Conservation (phyloP, 2,329 filamentous ascomycete genomes). For the Arthrobotrys sphaeroides region DNA sequence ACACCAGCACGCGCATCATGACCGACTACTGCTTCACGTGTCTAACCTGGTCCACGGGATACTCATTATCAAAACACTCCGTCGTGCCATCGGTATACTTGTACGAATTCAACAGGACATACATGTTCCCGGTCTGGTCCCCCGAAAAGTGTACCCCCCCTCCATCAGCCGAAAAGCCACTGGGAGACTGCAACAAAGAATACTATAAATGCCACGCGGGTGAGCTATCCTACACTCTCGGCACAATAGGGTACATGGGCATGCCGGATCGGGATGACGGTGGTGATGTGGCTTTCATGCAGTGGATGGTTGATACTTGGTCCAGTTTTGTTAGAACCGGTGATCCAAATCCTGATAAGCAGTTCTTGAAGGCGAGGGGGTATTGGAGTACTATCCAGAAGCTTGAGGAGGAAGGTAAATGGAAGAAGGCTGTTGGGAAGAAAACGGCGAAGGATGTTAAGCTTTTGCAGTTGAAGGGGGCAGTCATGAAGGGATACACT, state of each 20-base stretch:
- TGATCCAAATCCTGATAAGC: constrained; percentile 59
- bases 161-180: constrained; percentile 57
- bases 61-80: constrained; percentile 58
- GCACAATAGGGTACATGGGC: constrained; percentile 59
- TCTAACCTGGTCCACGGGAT: constrained; percentile 60
- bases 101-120: constrained; percentile 63
- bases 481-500: not conserved
- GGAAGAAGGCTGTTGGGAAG: constrained; percentile 55
- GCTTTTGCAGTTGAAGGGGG: constrained; percentile 22
- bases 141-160: constrained; percentile 59
- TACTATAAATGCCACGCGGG: constrained; percentile 63
- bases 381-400: constrained; percentile 58
- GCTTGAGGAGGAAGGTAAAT: constrained; percentile 57
- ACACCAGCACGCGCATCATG: constrained; percentile 59
- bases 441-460: constrained; percentile 7
- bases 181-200: constrained; percentile 61
- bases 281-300: constrained; percentile 60
- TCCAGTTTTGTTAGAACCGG: constrained; percentile 59
- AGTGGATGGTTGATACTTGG: constrained; percentile 61
- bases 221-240: constrained; percentile 62
- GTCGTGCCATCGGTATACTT: constrained; percentile 60
- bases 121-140: constrained; percentile 59
- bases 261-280: constrained; percentile 60
- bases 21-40: constrained; percentile 61
- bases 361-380: constrained; percentile 59